Base-by-base conservation (phyloP, 2,329 filamentous ascomycete genomes). In the Apiospora arundinis region DNA sequence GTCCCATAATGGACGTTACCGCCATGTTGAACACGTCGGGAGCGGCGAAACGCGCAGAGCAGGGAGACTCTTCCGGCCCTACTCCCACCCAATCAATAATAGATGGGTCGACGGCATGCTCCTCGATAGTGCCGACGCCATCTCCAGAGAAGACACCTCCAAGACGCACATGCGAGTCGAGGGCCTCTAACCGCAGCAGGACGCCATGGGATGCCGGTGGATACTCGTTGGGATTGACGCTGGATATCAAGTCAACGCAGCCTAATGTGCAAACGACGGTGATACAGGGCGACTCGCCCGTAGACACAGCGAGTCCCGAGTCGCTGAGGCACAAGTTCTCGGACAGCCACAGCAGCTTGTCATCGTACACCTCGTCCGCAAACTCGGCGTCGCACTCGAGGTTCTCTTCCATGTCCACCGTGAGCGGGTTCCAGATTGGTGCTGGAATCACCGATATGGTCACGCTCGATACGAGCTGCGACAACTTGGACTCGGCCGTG, bases 361-460 rank as follows among this genome's bases (percentile, higher is more conserved):
- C 86, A 3, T 87, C 85, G 1, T 85, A 85, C 75, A 82, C 83
- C 23, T 85, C 85, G 2, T 84, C 86, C 2, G 83, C 81, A 0
- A 81, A 81, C 60, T 87, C 85, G 1, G 79, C 80, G 18, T 81
- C 82, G 0, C 86, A 89, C 75, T 89, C 88, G 2, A 82, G 87
- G 48, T 82, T 88, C 68, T 89, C 88, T 1, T 89, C 87, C 0
- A 81, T 85, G 60, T 89, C 88, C 1, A 89, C 86, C 0, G 81
- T 86, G 28, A 84, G 84, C 68, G 83, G 84, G 12, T 77, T 81
- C 9, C 81, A 82, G 70, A 75, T 82, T 52, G 78, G 77, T 18
- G 75, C 79, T 12, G 77, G 81, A 7, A 73, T 81, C 25, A 77
- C 80, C 28, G 83, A 86, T 63, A 78, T 83, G 49, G 80, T 81